Evolutionary conservation across 345 rosid genomes (phyloP), one percentile per base, ranked within the genome.

Genomic region (Clausena lansium): DNA sequence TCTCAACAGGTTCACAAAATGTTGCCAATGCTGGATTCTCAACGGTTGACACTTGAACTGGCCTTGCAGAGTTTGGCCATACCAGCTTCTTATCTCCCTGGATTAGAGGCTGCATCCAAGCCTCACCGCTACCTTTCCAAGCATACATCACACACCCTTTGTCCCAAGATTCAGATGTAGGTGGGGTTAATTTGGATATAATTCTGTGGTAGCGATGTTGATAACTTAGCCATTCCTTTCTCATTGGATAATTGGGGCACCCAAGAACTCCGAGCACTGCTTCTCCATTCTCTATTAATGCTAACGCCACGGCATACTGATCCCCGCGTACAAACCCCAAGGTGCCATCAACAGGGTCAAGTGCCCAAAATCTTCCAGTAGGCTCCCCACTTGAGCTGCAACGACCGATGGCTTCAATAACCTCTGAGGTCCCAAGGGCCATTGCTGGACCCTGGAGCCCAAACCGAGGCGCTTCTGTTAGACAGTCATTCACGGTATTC

Each of bases 191-290:
- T 77, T 85, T 86, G 2, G 91, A 88, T 71, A 88, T 82, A n/a
- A 88, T 85, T 73, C 89, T 83, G 41, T 88, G 89, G 77, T 88
- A 86, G 4, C 88, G 83, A 33, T 88, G 89, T 30, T 85, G 91
- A 79, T 88, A 86, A 72, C 82, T 82, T 38, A 88, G 73, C 89
- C 91, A 88, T 67, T 86, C 89, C 57, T 86, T 86, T 64, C 82
- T 83, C 91, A 86, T 86, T 7, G 91, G 89, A 73, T 88, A 88
- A 65, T 88, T 88, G 20, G 91, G 91, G 80, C 91, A 88, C 24
- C 91, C 91, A 2, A 88, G 89, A 77, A 88, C 88, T 72, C 91
- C 91, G 7, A 88, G 78, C 75, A 85, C 91, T 38, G 85, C 86
- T 60, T 88, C 86, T 8, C 91, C 91, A 41, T 88, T 84, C 54